These are phyloP conservation scores for Gyromitra esculenta DNA, from an alignment of 2,329 filamentous ascomycete genomes.

Conservation along the genomic window DNA sequence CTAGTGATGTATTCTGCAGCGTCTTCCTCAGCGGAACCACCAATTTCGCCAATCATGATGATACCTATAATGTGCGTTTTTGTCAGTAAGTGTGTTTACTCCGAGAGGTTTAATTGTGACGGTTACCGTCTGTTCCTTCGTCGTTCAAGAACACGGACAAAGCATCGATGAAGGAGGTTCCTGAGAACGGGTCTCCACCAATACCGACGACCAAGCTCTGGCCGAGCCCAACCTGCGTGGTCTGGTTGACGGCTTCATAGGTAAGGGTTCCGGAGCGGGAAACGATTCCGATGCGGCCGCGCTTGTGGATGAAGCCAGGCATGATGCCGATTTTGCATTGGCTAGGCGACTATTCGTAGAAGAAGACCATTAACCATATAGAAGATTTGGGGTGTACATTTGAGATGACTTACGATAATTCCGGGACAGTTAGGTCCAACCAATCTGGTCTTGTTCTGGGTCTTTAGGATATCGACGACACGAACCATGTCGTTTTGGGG, in stretches of 20 bases:
- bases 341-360: constrained; percentile 65
- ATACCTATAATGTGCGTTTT: constrained; percentile 62
- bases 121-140: constrained; percentile 69
- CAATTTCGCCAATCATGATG: constrained; percentile 77
- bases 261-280: constrained; percentile 84
- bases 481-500: constrained; percentile 78
- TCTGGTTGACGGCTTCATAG: constrained; percentile 80
- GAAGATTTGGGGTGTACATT: constrained; percentile 63
- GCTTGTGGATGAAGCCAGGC: constrained; percentile 70
- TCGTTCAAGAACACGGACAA: constrained; percentile 74
- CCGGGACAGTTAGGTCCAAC: constrained; percentile 83
- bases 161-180: constrained; percentile 78
- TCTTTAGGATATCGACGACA: constrained; percentile 69
- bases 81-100: constrained; percentile 10
- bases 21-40: constrained; percentile 74
- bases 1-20: constrained; percentile 78
- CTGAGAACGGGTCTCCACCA: constrained; percentile 78
- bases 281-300: constrained; percentile 75
- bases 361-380: constrained; percentile 12
- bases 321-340: constrained; percentile 95
- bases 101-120: background rate
- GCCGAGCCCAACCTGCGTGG: constrained; percentile 77
- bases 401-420: constrained; percentile 75
- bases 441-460: constrained; percentile 77
- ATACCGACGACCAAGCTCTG: constrained; percentile 83